Conservation (phyloP, 352 stramenopile species). For the Phytophthora sp. region DNA sequence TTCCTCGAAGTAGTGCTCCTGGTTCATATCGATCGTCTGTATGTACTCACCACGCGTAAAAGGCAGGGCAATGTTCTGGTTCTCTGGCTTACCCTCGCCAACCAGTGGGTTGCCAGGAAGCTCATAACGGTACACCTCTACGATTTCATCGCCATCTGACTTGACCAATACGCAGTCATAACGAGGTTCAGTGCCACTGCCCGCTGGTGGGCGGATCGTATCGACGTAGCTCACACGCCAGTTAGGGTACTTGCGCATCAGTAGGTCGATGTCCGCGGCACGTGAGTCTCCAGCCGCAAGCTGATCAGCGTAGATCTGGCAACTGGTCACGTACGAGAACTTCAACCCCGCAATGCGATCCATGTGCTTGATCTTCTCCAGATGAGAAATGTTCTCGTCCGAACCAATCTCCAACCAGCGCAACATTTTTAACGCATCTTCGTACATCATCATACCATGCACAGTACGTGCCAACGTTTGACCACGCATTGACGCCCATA, state of each 20-base stretch:
- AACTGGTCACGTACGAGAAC: conserved; percentile 91
- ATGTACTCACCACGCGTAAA: conserved; percentile 89
- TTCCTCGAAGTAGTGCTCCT: conserved; percentile 91
- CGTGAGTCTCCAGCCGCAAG: conserved; percentile 69
- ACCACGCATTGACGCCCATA: conserved; percentile 88
- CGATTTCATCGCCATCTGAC: conserved; percentile 85
- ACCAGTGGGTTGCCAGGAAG: conserved; percentile 83
- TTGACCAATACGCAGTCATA: conserved; percentile 87
- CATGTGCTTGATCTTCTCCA: conserved; percentile 92
- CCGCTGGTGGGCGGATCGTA: conserved; percentile 73
- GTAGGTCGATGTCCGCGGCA: conserved; percentile 96
- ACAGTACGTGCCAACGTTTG: conserved; percentile 87
- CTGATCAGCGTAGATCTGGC: conserved; percentile 89
- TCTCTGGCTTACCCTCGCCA: conserved; percentile 88
- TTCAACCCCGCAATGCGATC: conserved; percentile 87
- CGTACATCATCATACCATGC: conserved; percentile 92
- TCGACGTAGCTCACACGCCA: conserved; percentile 92
- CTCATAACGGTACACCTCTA: conserved; percentile 89
- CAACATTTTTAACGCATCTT: conserved; percentile 90
- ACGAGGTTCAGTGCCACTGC: conserved; percentile 67
- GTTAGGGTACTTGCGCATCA: conserved; percentile 97
- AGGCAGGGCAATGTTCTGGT: conserved; percentile 87
- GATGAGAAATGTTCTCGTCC: conserved; percentile 81
- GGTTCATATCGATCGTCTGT: conserved; percentile 93
- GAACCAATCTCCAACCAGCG: conserved; percentile 89